These are phyloP conservation scores for Cladophialophora carrionii DNA, from an alignment of 2,329 filamentous ascomycete species.

Conservation along the genomic window DNA sequence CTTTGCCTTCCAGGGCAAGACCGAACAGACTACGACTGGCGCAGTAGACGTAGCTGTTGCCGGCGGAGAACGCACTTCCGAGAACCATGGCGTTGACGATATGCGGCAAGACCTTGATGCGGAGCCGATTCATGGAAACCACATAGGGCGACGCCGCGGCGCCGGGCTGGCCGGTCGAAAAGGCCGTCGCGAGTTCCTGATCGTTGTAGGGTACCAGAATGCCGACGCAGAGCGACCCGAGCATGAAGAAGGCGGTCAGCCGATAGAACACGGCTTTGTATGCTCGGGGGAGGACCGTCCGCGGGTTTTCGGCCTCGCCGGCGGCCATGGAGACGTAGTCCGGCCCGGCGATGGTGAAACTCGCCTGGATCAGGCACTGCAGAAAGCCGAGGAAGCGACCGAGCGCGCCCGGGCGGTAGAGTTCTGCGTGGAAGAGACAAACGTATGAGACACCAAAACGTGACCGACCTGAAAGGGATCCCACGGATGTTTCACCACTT, in stretches of 20 bases:
- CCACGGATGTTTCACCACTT: no score
- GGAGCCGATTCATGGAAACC: conserved; percentile 68
- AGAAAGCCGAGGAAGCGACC: conserved; percentile 78
- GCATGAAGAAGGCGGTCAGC: conserved; percentile 73
- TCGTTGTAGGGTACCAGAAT: conserved; percentile 74
- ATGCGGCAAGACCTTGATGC: conserved; percentile 66
- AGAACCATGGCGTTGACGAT: conserved; percentile 75
- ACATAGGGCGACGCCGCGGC: conserved; percentile 70
- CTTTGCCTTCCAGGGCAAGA: conserved; percentile 69
- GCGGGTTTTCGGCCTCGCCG: conserved; percentile 72
- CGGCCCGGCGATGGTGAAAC: conserved; percentile 69
- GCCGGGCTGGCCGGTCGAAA: conserved; percentile 61
- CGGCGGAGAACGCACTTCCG: conserved; percentile 68
- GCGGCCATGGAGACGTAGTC: conserved; percentile 69
- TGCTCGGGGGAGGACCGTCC: conserved; percentile 69
- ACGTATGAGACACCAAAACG: not conserved
- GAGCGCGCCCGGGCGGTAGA: conserved; percentile 65
- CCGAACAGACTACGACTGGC: conserved; percentile 70
- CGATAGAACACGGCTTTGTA: conserved; percentile 81
- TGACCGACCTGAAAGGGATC: no score
- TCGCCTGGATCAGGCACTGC: conserved; percentile 71
- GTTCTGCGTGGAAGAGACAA: conserved; percentile 46
- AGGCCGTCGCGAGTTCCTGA: conserved; percentile 62
- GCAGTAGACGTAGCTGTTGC: conserved; percentile 70
- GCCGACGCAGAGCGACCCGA: conserved; percentile 72